phyloP scores from a whole-genome alignment of 805 yeast genomes.

The Metschnikowia picachoensis region DNA sequence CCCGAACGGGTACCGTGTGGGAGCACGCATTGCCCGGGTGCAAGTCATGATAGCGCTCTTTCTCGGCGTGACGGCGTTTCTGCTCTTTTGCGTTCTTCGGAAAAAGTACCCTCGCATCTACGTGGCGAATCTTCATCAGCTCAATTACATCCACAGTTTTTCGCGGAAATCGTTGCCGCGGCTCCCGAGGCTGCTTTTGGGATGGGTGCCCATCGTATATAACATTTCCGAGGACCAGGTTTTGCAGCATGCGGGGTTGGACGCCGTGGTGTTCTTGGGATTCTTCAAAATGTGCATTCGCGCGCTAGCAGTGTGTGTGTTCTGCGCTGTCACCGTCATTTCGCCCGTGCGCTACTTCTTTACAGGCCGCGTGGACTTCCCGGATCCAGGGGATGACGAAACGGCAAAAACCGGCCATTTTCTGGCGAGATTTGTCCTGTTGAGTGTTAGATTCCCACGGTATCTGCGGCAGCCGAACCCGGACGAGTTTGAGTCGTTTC shows the following conservation, averaged over 20 bases:
- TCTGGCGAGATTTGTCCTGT: neutral
- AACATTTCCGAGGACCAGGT: conserved; percentile 69
- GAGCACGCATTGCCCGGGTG: conserved; percentile 62
- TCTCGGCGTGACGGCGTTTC: conserved; percentile 65
- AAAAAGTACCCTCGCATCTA: conserved; percentile 76
- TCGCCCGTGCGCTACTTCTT: conserved; percentile 81
- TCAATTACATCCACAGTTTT: conserved; percentile 40
- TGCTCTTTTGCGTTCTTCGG: conserved; percentile 66
- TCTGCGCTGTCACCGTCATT: conserved; percentile 69
- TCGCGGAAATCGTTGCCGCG: conserved; percentile 53
- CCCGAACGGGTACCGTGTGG: conserved; percentile 17
- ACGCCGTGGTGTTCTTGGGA: conserved; percentile 87
- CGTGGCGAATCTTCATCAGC: conserved; percentile 67
- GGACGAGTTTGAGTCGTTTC: conserved; percentile 48
- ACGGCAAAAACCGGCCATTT: conserved; percentile 19
- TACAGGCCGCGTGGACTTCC: conserved; percentile 69
- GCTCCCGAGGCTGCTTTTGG: conserved; percentile 61
- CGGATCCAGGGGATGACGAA: conserved; percentile 20
- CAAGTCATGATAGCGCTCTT: conserved; percentile 69
- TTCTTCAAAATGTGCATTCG: conserved; percentile 87
- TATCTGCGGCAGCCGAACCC: neutral
- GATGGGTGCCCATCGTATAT: conserved; percentile 74
- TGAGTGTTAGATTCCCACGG: no score
- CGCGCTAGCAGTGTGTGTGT: conserved; percentile 56
- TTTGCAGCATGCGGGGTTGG: conserved; percentile 86